Evolutionary conservation across 2,329 filamentous ascomycete species (phyloP), one percentile per base, ranked within the genome.

Genomic region (Nemania bipapillata): DNA sequence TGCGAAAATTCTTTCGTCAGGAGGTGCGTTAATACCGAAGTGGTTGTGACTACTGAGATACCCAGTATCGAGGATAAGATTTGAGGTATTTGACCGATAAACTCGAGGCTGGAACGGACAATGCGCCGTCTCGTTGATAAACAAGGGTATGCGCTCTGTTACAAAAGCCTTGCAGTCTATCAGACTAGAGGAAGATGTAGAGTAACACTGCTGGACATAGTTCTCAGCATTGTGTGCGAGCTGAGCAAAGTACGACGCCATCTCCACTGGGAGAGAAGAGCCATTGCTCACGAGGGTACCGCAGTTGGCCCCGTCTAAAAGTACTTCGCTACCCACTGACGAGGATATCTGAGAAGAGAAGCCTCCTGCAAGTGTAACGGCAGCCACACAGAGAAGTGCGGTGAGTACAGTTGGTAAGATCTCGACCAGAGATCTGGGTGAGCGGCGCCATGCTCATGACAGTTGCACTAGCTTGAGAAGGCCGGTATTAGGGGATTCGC

Each of bases 191-290:
- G 52, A 37, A n/a, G n/a, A n/a, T 6, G 50, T 64, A 5, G 40
- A 17, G n/a, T 64, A 64, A 24, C 61, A 64, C 61, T 64, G 61
- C 20, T 64, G 61, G 20, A 53, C 61, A 20, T 64, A 64, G 30
- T 64, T 64, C 3, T 40, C 40, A n/a, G 55, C 55, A 24, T n/a
- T 58, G 22, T 50, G 32, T 6, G 9, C 28, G 40, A 32, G 35
- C 40, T 50, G 56, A 24, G 42, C 24, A 37, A 1, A 2, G 26
- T 49, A 45, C 32, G 28, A 24, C n/a, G n/a, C n/a, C n/a, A n/a
- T n/a, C n/a, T n/a, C n/a, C n/a, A n/a, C n/a, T n/a, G n/a, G n/a
- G n/a, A n/a, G n/a, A n/a, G n/a, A n/a, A n/a, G n/a, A n/a, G n/a
- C n/a, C n/a, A n/a, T n/a, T n/a, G n/a, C n/a, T n/a, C n/a, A n/a